Evolutionary conservation across 2,329 filamentous ascomycete species (phyloP).

Genomic region (Aspergillus flavus): DNA sequence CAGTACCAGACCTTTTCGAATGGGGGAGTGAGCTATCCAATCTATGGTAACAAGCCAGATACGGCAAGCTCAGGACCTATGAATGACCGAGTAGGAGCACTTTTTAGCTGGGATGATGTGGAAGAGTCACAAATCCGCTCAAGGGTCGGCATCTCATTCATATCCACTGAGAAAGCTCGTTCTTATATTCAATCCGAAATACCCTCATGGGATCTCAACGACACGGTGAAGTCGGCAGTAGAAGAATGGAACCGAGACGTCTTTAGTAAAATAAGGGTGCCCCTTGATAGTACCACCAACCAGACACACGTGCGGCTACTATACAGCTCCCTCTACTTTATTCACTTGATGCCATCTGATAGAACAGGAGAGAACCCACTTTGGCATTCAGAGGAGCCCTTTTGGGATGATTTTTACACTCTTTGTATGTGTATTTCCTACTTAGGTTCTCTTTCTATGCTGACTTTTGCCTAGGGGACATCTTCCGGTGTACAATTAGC

Average conservation of each 20-base stretch:
- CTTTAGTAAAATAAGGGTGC: constrained; percentile 47
- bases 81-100: constrained; percentile 59
- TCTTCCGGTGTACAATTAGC: constrained; percentile 67
- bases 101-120: constrained; percentile 62
- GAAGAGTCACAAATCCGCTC: constrained; percentile 56
- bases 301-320: constrained; percentile 32
- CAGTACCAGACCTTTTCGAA: constrained; percentile 57
- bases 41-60: constrained; percentile 51
- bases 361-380: constrained; percentile 70
- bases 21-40: constrained; percentile 58
- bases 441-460: not conserved
- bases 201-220: constrained; percentile 63
- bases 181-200: constrained; percentile 67
- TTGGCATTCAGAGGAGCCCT: constrained; percentile 67
- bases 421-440: constrained; percentile 37
- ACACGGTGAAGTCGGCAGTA: constrained; percentile 54
- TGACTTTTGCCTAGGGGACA: constrained; percentile 52
- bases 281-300: constrained; percentile 34
- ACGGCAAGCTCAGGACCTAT: constrained; percentile 60
- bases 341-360: constrained; percentile 69
- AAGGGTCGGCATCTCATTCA: constrained; percentile 68
- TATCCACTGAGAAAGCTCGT: constrained; percentile 66
- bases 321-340: constrained; percentile 57
- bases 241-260: constrained; percentile 63
- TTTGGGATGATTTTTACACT: constrained; percentile 72